Evolutionary conservation across 352 stramenopile species (phyloP).

Genomic region (Paralagenidium karlingii): DNA sequence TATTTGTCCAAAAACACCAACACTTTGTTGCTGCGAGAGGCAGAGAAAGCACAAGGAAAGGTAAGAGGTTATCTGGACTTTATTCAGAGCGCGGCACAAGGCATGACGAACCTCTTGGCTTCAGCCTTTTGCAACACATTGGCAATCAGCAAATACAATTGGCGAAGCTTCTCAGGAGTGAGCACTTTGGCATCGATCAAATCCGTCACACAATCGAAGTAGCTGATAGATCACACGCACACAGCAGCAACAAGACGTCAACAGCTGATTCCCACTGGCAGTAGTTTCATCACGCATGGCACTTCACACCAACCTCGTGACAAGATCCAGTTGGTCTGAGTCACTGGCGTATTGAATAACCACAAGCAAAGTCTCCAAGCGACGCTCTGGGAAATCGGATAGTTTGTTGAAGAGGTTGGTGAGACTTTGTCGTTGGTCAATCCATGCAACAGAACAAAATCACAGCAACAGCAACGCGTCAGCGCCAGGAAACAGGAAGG

Average conservation of each 20-base stretch:
- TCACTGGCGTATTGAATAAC: slow-evolving; percentile 43
- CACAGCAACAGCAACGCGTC: neutral
- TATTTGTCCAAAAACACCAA: slow-evolving; percentile 70
- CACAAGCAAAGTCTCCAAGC: slow-evolving; percentile 50
- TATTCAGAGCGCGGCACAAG: too few relatives aligned
- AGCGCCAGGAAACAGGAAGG: too few relatives aligned
- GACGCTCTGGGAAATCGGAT: slow-evolving; percentile 32
- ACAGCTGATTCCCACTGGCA: neutral
- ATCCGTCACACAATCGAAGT: slow-evolving; percentile 53
- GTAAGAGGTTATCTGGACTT: slow-evolving; percentile 5
- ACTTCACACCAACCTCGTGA: slow-evolving; percentile 11
- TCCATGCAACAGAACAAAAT: slow-evolving; percentile 1
- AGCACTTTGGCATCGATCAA: slow-evolving; percentile 33
- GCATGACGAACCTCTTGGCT: slow-evolving; percentile 18
- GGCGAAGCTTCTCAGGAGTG: slow-evolving; percentile 28
- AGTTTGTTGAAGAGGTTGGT: slow-evolving; percentile 70
- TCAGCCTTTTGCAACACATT: slow-evolving; percentile 32
- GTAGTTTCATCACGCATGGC: neutral
- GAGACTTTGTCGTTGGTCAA: slow-evolving; percentile 11
- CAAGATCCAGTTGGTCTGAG: slow-evolving; percentile 42
- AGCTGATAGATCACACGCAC: slow-evolving; percentile 14
- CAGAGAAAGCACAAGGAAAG: neutral
- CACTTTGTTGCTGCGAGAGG: slow-evolving; percentile 22
- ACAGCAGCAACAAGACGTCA: neutral
- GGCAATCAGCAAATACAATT: slow-evolving; percentile 54